Conservation (phyloP, 1,284 basidiomycete species). For the Ganoderma sinense region DNA sequence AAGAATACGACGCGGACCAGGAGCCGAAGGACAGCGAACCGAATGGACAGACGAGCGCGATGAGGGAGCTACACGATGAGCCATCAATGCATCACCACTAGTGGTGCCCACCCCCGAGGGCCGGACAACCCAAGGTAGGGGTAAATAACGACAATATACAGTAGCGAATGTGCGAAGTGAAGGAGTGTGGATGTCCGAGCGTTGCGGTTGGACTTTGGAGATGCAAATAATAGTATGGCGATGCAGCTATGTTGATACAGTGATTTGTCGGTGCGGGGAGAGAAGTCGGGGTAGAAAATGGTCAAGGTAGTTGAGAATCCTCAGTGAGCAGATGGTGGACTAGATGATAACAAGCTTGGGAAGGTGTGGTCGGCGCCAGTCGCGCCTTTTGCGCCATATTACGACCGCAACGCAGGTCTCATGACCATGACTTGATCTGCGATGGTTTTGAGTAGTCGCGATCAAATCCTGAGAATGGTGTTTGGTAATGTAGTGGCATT, state of each 20-base stretch:
- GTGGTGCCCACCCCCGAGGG: not conserved
- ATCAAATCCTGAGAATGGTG: conserved; percentile 1
- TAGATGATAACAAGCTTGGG: not conserved
- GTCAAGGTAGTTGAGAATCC: not conserved
- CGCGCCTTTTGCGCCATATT: conserved; percentile 14
- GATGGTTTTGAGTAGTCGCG: conserved; percentile 13
- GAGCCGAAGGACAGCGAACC: not conserved
- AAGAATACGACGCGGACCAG: not conserved
- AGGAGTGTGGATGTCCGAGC: not conserved
- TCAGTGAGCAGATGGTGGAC: not conserved
- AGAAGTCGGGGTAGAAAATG: not conserved
- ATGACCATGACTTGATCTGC: conserved; percentile 20
- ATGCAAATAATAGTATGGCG: not conserved
- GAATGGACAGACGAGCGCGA: no score
- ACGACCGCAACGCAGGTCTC: not conserved
- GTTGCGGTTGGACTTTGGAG: not conserved
- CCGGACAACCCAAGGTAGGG: not conserved
- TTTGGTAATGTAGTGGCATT: conserved; percentile 24
- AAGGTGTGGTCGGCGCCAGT: not conserved
- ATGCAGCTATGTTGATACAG: conserved; percentile 14
- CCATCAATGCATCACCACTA: not conserved
- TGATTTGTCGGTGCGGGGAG: not conserved
- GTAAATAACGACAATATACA: conserved; percentile 1
- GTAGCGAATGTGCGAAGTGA: not conserved
- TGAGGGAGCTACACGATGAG: not conserved